phyloP scores from a whole-genome alignment of 305 asterid genomes.

The Caryopteris hybrid region DNA sequence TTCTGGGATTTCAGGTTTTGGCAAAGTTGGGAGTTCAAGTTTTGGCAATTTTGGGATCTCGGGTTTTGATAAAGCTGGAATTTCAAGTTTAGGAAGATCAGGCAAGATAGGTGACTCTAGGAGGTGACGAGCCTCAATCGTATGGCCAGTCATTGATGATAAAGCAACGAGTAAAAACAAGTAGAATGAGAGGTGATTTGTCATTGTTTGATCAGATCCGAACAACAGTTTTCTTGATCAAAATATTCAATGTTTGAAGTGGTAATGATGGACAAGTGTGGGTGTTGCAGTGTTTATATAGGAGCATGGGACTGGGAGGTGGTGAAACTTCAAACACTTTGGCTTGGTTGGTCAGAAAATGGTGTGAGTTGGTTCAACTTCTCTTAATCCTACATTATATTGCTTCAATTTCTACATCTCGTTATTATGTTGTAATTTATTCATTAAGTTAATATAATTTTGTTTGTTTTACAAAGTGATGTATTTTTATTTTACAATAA shows the following conservation, averaged over 20 bases:
- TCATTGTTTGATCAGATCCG: slow-evolving; percentile 11
- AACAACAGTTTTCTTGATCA: no score
- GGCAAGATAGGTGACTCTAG: slow-evolving; percentile 17
- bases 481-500: no score
- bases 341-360: slow-evolving; percentile 12
- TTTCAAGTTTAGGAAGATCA: slow-evolving; percentile 39
- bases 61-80: slow-evolving; percentile 4
- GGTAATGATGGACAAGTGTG: no score
- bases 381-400: no score
- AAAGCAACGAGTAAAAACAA: slow-evolving; percentile 6
- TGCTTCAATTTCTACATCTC: no score
- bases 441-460: no score
- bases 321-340: no score
- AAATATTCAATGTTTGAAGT: neutral
- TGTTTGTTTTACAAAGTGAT: no score
- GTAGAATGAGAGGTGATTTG: neutral
- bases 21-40: neutral
- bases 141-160: slow-evolving; percentile 7
- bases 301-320: no score
- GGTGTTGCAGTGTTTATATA: no score
- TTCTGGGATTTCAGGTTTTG: slow-evolving; percentile 2
- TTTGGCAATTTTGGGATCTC: neutral
- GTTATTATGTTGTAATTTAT: no score
- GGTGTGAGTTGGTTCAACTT: slow-evolving; percentile 14
- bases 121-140: slow-evolving; percentile 19